Conservation (phyloP, 2,329 filamentous ascomycete genomes). For the Lasiodiplodia theobromae region DNA sequence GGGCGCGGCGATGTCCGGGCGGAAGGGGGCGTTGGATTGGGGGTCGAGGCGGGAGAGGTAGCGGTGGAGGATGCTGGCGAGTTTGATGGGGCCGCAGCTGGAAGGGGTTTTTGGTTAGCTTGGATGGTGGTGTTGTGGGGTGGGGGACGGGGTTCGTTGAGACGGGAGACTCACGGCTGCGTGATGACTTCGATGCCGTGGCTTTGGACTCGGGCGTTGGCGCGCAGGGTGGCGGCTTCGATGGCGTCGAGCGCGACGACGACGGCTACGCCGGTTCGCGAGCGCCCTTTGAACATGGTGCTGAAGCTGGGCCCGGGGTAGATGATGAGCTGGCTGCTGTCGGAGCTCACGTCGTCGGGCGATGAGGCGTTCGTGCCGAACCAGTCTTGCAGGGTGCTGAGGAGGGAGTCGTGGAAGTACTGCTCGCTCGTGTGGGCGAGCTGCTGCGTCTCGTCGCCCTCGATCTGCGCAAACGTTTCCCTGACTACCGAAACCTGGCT, state of each 20-base stretch:
- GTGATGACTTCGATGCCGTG: conserved; percentile 45
- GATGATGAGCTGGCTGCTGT: background rate
- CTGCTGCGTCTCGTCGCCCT: too few species aligned
- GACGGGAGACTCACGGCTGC: conserved; percentile 35
- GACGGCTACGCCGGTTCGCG: background rate
- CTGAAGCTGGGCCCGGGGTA: background rate
- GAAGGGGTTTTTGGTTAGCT: too few species aligned
- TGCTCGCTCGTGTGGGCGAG: background rate
- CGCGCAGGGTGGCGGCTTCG: conserved; percentile 7
- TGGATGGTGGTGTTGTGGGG: background rate
- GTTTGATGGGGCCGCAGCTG: conserved; percentile 46
- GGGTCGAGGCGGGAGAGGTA: background rate
- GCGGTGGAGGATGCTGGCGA: conserved; percentile 40
- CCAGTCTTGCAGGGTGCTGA: background rate
- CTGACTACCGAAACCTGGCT: background rate
- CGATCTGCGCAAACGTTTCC: too few species aligned
- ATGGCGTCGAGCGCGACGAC: conserved; percentile 4
- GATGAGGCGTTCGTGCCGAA: background rate
- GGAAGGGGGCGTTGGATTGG: background rate
- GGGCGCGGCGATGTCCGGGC: too few species aligned
- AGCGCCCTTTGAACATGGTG: background rate
- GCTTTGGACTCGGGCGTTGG: background rate
- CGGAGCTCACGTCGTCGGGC: background rate
- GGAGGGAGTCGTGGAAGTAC: background rate
- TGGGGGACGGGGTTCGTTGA: too few species aligned